Base-by-base conservation (phyloP, 768 basidiomycete species). In the Lyophyllum decastes region DNA sequence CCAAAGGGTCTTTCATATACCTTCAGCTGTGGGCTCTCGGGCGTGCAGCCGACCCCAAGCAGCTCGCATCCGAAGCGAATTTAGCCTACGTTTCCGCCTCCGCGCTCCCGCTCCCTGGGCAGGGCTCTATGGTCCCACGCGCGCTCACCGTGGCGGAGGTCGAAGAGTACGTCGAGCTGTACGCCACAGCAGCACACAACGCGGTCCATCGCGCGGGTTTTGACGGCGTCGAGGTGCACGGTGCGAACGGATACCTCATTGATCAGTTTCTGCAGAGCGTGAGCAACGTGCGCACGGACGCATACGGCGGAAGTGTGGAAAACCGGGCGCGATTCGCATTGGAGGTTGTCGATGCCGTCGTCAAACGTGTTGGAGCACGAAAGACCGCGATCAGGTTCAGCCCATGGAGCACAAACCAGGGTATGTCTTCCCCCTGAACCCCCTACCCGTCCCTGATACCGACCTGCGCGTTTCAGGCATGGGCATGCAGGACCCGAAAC, bases 301-400 rank as follows among this genome's bases (percentile, higher is more conserved):
- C 77, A 44, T 92, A 87, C 68, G 90, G 90, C 0, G 90, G 90
- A 2, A 80, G 78, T 44, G 71, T 89, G 25, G 81, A 87, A 66
- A 82, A 81, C 55, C 75, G 90, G 6, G 72, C 76, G 0, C 75
- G 82, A 26, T 90, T 92, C 67, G 65, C 70, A 0, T 70, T 87
- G 6, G 83, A 87, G 57, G 73, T 88, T 38, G 66, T 84, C 7
- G 75, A 81, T 35, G 83, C 82, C 1, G 71, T 89, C 1, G 73
- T 70, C 4, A 66, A 75, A 0, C 78, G 80, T 0, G 69, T 90
- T 35, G 89, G 89, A 0, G 67, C 73, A 27, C 77, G 82, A 19
- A 76, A 76, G n/a, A 76, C 81, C 1, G 84, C 73, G 0, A 72
- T 90, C 44, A 76, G 88, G 11, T 43, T 89, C 33, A 82, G 83